Evolutionary conservation across 1,284 basidiomycete genomes (phyloP).

Genomic region (Boletus semigastroideus): DNA sequence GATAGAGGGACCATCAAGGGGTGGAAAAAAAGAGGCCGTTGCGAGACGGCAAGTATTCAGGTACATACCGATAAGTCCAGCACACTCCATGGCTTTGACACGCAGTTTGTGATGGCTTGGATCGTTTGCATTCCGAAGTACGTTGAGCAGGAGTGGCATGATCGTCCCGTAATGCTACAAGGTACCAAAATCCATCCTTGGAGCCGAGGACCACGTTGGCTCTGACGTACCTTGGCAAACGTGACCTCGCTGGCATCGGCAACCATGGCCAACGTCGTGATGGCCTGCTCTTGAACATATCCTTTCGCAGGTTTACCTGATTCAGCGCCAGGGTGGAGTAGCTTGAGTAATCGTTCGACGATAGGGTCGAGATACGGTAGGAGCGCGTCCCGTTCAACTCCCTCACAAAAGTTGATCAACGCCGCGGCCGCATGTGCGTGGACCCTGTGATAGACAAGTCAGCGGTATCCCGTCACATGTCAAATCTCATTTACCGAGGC

Average conservation of each 20-base stretch:
- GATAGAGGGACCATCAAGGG: background rate
- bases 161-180: constrained; percentile 69
- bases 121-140: constrained; percentile 67
- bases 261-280: constrained; percentile 83
- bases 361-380: constrained; percentile 76
- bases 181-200: background rate
- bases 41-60: background rate
- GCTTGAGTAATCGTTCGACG: constrained; percentile 65
- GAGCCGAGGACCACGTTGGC: background rate
- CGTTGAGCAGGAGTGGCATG: constrained; percentile 74
- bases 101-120: constrained; percentile 65
- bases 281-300: constrained; percentile 76
- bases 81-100: constrained; percentile 85
- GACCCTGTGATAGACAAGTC: constrained; percentile 48
- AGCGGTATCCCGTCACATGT: background rate
- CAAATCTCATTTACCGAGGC: constrained; percentile 50
- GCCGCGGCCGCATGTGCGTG: constrained; percentile 83
- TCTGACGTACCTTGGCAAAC: constrained; percentile 55
- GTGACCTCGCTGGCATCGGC: constrained; percentile 76
- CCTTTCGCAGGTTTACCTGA: constrained; percentile 38
- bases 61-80: constrained; percentile 68
- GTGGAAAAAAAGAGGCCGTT: background rate
- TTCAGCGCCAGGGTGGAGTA: constrained; percentile 53
- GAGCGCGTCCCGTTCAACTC: constrained; percentile 69
- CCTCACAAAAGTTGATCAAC: constrained; percentile 88